Percentiles rank a stretch among this genome's conserved stretches.
Evolutionary conservation across 257 asterid genomes (phyloP).

Genomic region (Solanum medicagineum): DNA sequence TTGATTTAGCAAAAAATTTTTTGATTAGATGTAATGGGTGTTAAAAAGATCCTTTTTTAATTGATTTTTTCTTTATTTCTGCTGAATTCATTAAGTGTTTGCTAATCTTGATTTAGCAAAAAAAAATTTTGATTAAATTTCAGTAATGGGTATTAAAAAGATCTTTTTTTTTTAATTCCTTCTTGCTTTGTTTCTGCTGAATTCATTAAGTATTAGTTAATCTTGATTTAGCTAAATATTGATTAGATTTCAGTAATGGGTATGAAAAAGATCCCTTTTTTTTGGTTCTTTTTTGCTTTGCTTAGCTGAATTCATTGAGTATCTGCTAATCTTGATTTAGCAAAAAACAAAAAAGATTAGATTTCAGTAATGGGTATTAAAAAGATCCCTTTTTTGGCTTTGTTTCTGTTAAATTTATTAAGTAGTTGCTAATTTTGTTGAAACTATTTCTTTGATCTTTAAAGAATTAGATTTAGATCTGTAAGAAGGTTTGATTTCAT

Average conservation of each 20-base stretch:
- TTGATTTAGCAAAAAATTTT: background rate
- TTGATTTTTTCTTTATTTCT: background rate
- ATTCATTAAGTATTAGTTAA: background rate
- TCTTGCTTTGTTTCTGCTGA: background rate
- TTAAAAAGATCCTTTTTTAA: background rate
- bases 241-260: background rate
- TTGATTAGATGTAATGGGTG: background rate
- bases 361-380: background rate
- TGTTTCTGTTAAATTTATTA: background rate
- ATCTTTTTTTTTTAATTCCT: background rate
- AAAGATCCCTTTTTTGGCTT: background rate
- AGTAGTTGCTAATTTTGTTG: background rate
- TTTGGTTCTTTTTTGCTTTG: background rate
- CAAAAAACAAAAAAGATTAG: background rate
- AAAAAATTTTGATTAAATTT: background rate
- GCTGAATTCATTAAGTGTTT: background rate
- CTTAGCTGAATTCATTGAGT: background rate
- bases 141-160: background rate
- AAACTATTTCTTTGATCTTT: background rate
- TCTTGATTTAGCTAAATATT: background rate
- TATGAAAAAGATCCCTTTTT: background rate
- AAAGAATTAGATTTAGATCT: slow-evolving; percentile 6
- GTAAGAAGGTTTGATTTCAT: slow-evolving; percentile 4
- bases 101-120: background rate
- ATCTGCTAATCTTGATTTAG: background rate